Percentiles rank a stretch among this genome's conserved stretches.
Conservation (phyloP, 2,329 filamentous ascomycete genomes). For the Lasiodiplodia gonubiensis region DNA sequence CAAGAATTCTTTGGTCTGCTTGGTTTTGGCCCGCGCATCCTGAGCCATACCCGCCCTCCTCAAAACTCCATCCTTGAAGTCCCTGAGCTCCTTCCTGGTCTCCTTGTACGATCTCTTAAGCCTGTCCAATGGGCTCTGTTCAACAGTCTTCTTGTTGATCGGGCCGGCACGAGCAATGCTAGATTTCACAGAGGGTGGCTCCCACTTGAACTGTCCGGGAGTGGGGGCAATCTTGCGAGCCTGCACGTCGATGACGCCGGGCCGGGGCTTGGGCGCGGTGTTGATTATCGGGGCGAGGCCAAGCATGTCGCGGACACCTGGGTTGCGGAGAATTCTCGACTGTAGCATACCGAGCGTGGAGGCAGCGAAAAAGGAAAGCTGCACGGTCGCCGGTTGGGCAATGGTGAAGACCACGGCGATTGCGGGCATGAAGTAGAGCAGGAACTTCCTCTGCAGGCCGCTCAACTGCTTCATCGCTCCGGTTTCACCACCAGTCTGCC, state of each 20-base stretch:
- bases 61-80: slow-evolving; percentile 23
- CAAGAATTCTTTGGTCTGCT: slow-evolving; percentile 21
- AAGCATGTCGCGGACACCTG: slow-evolving; percentile 45
- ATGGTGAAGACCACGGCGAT: slow-evolving; percentile 61
- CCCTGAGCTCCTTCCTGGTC: slow-evolving; percentile 14
- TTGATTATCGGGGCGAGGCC: slow-evolving; percentile 44
- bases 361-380: slow-evolving; percentile 66
- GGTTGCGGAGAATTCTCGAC: slow-evolving; percentile 45
- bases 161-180: slow-evolving; percentile 4
- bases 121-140: not conserved
- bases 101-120: not conserved
- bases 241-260: not conserved
- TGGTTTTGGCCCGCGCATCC: slow-evolving; percentile 6
- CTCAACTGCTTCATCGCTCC: slow-evolving; percentile 42
- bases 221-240: not conserved
- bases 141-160: slow-evolving; percentile 1
- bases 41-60: slow-evolving; percentile 16
- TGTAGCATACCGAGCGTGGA: slow-evolving; percentile 49
- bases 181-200: slow-evolving; percentile 12
- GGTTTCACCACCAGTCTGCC: slow-evolving; percentile 57
- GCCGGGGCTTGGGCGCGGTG: not conserved
- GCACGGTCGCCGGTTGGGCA: slow-evolving; percentile 62
- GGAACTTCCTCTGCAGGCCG: slow-evolving; percentile 45
- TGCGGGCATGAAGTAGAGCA: slow-evolving; percentile 58
- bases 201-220: slow-evolving; percentile 20